Evolutionary conservation across 2,329 filamentous ascomycete genomes (phyloP).

Genomic region (Coniochaeta sp.): DNA sequence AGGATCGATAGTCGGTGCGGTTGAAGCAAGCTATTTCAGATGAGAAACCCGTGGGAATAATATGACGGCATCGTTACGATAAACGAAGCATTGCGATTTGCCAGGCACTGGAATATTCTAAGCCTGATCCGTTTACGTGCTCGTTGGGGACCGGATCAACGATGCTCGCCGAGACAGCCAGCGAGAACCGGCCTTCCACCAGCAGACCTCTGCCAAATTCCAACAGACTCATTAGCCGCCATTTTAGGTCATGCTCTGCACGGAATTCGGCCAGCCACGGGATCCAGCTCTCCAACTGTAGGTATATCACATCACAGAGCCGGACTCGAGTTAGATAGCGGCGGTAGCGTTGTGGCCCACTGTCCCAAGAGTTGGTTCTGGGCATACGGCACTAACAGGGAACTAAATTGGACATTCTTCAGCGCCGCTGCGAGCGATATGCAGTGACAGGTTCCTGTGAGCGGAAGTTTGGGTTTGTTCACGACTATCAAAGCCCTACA

Average conservation of each 20-base stretch:
- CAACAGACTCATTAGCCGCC: neutral
- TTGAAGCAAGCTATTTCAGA: neutral
- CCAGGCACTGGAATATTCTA: neutral
- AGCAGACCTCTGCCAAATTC: neutral
- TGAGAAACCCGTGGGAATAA: neutral
- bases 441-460: neutral
- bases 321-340: neutral
- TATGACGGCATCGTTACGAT: neutral
- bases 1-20: neutral
- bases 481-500: neutral
- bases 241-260: neutral
- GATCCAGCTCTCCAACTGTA: neutral
- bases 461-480: neutral
- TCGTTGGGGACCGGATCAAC: neutral
- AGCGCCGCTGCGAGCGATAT: neutral
- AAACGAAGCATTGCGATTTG: neutral
- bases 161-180: neutral
- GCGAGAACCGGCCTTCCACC: neutral
- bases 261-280: neutral
- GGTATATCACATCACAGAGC: no score
- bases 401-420: neutral
- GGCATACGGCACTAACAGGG: neutral
- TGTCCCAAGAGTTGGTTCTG: neutral
- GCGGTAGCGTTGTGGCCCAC: neutral
- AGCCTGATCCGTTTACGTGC: neutral